Base-by-base conservation (phyloP, 2,329 filamentous ascomycete species). In the Alternaria triticina region DNA sequence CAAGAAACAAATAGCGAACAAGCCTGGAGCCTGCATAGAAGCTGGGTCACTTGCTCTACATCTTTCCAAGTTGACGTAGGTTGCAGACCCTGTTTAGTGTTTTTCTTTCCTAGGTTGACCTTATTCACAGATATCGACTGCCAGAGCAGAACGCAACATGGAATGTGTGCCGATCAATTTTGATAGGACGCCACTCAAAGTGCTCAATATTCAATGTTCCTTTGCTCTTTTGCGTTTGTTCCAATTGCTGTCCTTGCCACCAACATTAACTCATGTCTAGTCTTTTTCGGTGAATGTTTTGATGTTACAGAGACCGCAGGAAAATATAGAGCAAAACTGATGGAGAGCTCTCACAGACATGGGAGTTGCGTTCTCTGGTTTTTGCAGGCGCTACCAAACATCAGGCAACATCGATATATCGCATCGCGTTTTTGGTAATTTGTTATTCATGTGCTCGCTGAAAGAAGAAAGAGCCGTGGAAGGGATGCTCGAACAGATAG, bases 401-500 rank as follows among this genome's bases (percentile, higher is more conserved):
- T 11, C 36, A 17, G 36, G 9, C 5, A 40, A 17, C 36, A 40
- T 40, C 15, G 3, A 40, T 40, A 6, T 40, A 40, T 40, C 3
- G 36, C 8, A 10, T 10, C 7, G 7, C 15, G 15, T 5, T 6
- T 17, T 40, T 40, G 36, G 8, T 6, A 17, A 3, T 40, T 17
- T 1, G 2, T 40, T 5, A 2, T 40, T 40, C 36, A 2, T 40
- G 9, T 5, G 4, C 5, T 6, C 36, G n/a, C n/a, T 17, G 4
- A 40, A 40, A 15, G 13, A 3, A 40, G n/a, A 0, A 17, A 17
- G 36, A 40, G 9, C 15, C 1, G 1, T 11, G 3, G 36, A 40
- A 40, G 0, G 4, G 0, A 11, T 17, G 0, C 17, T 6, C 4
- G 5, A 17, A 17, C 36, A 6, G 1, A 40, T 6, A 3, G 36